Evolutionary conservation across 768 basidiomycete genomes (phyloP).

Genomic region (Phanerodontia chrysosporium): DNA sequence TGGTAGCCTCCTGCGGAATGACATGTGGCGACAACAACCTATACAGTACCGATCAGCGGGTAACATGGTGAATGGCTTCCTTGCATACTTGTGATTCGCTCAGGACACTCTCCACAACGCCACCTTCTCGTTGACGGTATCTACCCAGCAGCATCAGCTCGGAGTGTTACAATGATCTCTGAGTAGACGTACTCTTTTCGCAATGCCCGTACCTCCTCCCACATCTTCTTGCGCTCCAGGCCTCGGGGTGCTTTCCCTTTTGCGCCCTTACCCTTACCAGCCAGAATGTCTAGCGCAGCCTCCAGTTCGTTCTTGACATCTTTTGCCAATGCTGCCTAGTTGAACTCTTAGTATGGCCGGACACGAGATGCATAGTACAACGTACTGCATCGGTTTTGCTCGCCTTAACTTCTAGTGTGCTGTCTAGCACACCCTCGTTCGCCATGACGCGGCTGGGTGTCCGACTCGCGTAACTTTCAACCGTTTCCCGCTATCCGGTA

Average conservation of each 20-base stretch:
- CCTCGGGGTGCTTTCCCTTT: slow-evolving; percentile 72
- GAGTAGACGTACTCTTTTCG: slow-evolving; percentile 73
- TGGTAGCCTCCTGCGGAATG: slow-evolving; percentile 89
- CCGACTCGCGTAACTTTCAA: slow-evolving; percentile 83
- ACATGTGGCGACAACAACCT: slow-evolving; percentile 91
- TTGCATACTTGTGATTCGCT: slow-evolving; percentile 63
- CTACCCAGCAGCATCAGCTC: slow-evolving; percentile 34
- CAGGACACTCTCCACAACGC: slow-evolving; percentile 79
- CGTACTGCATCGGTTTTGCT: slow-evolving; percentile 64
- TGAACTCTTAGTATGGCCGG: neutral
- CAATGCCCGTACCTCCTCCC: slow-evolving; percentile 82
- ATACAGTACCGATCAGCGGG: neutral
- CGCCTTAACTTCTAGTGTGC: slow-evolving; percentile 72
- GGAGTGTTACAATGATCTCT: neutral
- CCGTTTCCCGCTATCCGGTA: slow-evolving; percentile 41
- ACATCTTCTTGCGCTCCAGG: slow-evolving; percentile 74
- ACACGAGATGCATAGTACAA: neutral
- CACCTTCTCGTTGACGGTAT: slow-evolving; percentile 84
- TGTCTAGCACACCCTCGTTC: slow-evolving; percentile 57
- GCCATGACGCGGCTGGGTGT: slow-evolving; percentile 93
- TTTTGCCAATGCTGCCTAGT: slow-evolving; percentile 71
- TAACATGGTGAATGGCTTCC: neutral
- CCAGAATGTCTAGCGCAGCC: slow-evolving; percentile 55
- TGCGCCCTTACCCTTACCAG: slow-evolving; percentile 68
- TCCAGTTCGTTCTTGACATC: slow-evolving; percentile 90